Base-by-base conservation (phyloP, 345 rosid species). In the Gynandropsis gynandra region DNA sequence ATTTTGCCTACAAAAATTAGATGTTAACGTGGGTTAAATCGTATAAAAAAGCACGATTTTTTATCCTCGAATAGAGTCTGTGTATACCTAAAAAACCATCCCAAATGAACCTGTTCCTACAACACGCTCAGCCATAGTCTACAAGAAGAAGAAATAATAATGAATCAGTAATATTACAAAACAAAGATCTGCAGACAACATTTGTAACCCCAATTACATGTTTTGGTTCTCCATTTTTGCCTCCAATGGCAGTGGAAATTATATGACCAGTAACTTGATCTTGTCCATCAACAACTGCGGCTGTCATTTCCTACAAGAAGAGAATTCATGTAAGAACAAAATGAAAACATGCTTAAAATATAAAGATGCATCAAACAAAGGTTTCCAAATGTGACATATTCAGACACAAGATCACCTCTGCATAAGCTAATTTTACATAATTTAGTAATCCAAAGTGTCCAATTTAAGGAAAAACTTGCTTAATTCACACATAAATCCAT, bases 101-200 rank as follows among this genome's bases (percentile, higher is more conserved):
- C 95, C 95, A 56, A 86, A 86, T 0, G 95, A 82, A 18, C 95
- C 95, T 34, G 80, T 80, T 27, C 95, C 95, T 4, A 86, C 90
- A 34, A 86, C 82, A 14, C 95, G 78, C 79, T 86, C 95, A 24
- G 95, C 95, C 95, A 86, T 86, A 4, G 92, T 86, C 88, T 85
- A 57, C 47, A 51, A 58, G 32, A 57, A 47, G 46, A 64, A 31
- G 41, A 54, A 49, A 56, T 15, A 56, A 10, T 38, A 41, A 50
- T 15, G 4, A 14, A 32, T 44, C 5, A 59, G 8, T 8, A 12
- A n/a, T n/a, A n/a, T n/a, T n/a, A n/a, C n/a, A n/a, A n/a, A n/a
- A n/a, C n/a, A n/a, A n/a, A n/a, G n/a, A n/a, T n/a, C n/a, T n/a
- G n/a, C n/a, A n/a, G n/a, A n/a, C n/a, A n/a, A n/a, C n/a, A n/a